Percentiles rank a stretch among this genome's conserved stretches.
These are phyloP conservation scores for Penicillium argentinense DNA, from an alignment of 495 filamentous ascomycete species.

Conservation along the genomic window DNA sequence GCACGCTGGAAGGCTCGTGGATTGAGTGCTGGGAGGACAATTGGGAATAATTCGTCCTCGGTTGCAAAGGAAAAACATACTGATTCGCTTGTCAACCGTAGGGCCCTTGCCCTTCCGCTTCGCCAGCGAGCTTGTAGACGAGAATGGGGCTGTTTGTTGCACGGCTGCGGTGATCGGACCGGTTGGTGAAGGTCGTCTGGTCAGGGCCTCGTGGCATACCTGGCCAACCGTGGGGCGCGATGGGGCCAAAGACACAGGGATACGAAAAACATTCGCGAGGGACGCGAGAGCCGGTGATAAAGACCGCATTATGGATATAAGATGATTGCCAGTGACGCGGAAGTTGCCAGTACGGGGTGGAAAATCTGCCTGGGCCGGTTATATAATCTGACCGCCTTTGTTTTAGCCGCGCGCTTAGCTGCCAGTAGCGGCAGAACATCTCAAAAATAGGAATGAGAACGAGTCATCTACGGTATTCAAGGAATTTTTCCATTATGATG, in stretches of 20 bases:
- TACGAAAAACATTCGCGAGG: conserved; percentile 46
- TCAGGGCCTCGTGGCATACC: conserved; percentile 29
- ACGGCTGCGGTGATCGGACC: conserved; percentile 29
- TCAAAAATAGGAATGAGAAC: too few relatives aligned
- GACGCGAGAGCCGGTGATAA: conserved; percentile 46
- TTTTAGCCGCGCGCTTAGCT: conserved; percentile 35
- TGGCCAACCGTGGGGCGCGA: conserved; percentile 30
- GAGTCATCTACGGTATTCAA: too few relatives aligned
- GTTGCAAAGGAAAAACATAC: conserved; percentile 37
- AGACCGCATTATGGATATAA: conserved; percentile 35
- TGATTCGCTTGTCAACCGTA: conserved; percentile 43
- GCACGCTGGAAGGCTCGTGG: background rate
- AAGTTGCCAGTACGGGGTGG: conserved; percentile 14
- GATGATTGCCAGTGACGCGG: conserved; percentile 14
- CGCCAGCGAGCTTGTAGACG: conserved; percentile 39
- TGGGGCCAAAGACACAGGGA: conserved; percentile 36
- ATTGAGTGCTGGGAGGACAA: background rate
- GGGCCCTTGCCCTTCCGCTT: conserved; percentile 30
- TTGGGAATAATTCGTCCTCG: background rate
- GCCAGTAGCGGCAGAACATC: background rate
- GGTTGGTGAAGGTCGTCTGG: conserved; percentile 24
- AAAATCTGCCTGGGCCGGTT: conserved; percentile 29
- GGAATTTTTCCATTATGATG: too few relatives aligned
- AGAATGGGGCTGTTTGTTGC: conserved; percentile 42
- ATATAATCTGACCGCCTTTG: conserved; percentile 28